Evolutionary conservation across 768 basidiomycete species (phyloP), one percentile per base, ranked within the genome.

Genomic region (Tremella mesenterica): DNA sequence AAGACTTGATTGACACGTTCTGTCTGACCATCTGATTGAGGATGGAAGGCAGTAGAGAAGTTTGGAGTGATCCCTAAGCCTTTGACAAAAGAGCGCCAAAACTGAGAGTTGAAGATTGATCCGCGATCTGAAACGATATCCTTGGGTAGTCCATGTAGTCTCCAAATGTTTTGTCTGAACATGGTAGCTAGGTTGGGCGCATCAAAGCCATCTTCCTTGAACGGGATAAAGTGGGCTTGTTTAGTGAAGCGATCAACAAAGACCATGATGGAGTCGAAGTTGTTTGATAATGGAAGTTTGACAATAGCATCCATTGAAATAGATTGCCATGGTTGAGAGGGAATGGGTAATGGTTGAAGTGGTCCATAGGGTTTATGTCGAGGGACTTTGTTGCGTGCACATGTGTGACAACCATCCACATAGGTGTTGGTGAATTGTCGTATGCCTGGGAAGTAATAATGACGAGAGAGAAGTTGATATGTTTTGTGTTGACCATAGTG

Each of bases 31-130:
- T 78, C 74, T 1, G 73, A 74, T 47, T 76, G 72, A 0, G 78
- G 79, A 51, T 78, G 78, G 46, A 74, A 79, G 1, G 77, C 78
- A 0, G 78, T 79, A 5, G 71, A 73, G 0, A 74, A 56, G 29
- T 50, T 50, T 29, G 28, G 26, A n/a, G 21, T 71, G 49, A 10
- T 8, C 14, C 26, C 13, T 48, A 48, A 30, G 7, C 26, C 26
- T 18, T 43, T 30, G 41, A 69, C 48, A 34, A 34, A 18, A n/a
- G 48, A 48, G 16, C 28, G 16, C n/a, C 50, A 57, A 45, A 31
- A 30, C 31, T 13, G 28, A 2, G 43, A 46, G 27, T 21, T 25
- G 30, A 44, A 53, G 30, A 27, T 31, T 12, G 44, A 7, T 30
- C 52, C 52, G 28, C 52, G 43, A 31, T 53, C 52, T 16, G 52